These are phyloP conservation scores for Stephanodiscus triporus DNA, from an alignment of 108 stramenopile species.

Conservation along the genomic window DNA sequence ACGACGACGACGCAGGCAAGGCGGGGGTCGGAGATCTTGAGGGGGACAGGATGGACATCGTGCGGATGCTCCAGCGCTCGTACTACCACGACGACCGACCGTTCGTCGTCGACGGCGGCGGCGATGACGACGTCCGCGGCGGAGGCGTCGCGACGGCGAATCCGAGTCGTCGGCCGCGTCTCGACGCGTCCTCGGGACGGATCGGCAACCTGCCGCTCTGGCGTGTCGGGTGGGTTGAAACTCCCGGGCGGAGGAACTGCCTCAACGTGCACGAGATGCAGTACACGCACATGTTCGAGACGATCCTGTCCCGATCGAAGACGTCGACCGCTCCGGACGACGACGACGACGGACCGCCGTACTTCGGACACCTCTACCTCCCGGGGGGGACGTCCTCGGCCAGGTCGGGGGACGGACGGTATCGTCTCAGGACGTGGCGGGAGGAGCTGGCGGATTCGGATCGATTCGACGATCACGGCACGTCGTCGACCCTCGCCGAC, in stretches of 20 bases:
- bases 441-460: constrained; percentile 34
- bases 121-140: constrained; percentile 19
- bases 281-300: constrained; percentile 84
- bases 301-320: constrained; percentile 39
- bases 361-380: constrained; percentile 72
- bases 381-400: constrained; percentile 30
- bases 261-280: constrained; percentile 69
- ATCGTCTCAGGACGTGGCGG: constrained; percentile 47
- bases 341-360: constrained; percentile 45
- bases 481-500: neutral
- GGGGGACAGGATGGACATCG: constrained; percentile 34
- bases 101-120: no score
- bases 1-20: constrained; percentile 4
- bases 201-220: constrained; percentile 63
- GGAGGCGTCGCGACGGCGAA: no score
- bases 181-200: constrained; percentile 48
- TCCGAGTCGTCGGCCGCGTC: constrained; percentile 7
- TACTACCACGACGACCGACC: constrained; percentile 36
- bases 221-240: constrained; percentile 75
- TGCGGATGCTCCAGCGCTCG: constrained; percentile 41
- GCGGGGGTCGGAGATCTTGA: constrained; percentile 22
- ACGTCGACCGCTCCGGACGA: neutral
- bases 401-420: constrained; percentile 18
- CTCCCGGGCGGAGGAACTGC: constrained; percentile 79
- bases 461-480: constrained; percentile 28